A percentile compares a stretch with the other conserved stretches of the same genome.
Evolutionary conservation across 495 filamentous ascomycete species (phyloP).

Genomic region (Penicillium flavigenum): DNA sequence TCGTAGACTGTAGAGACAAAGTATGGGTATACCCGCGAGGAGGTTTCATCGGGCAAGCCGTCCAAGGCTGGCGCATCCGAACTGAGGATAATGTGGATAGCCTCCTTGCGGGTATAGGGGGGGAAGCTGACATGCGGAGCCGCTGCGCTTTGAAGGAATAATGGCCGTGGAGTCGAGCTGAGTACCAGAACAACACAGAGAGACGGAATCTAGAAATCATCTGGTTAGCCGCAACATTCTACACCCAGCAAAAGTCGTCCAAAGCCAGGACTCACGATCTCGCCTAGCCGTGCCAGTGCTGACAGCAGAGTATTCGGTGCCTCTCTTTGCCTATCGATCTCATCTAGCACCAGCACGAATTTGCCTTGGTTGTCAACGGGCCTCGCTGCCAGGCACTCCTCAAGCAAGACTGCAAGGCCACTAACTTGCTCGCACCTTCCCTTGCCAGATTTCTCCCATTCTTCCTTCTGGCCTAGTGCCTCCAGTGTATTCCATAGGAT

Average conservation of each 20-base stretch:
- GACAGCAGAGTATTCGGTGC: conserved; percentile 75
- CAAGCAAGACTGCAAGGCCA: conserved; percentile 67
- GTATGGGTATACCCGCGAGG: conserved; percentile 39
- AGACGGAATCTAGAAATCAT: conserved; percentile 64
- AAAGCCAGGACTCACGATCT: conserved; percentile 56
- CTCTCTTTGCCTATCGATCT: conserved; percentile 85
- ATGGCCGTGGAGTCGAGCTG: conserved; percentile 63
- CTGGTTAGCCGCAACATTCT: conserved; percentile 3
- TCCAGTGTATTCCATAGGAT: conserved; percentile 47
- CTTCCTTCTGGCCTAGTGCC: conserved; percentile 38
- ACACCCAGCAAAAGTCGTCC: not conserved
- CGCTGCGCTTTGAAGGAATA: conserved; percentile 68
- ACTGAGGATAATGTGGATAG: conserved; percentile 66
- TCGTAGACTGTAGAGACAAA: conserved; percentile 46
- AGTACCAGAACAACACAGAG: conserved; percentile 78
- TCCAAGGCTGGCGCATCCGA: conserved; percentile 38
- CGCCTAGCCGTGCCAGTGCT: conserved; percentile 75
- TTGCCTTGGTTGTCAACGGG: conserved; percentile 37
- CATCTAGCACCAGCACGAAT: conserved; percentile 86
- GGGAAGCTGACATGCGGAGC: conserved; percentile 82
- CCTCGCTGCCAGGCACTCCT: conserved; percentile 45
- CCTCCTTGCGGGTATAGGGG: conserved; percentile 76
- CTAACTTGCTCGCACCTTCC: conserved; percentile 75
- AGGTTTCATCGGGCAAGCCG: conserved; percentile 31
- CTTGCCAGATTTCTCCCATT: conserved; percentile 45